A percentile compares a stretch with the other conserved stretches of the same genome.
These are phyloP conservation scores for Salix koriyanagi DNA, from an alignment of 345 rosid species.

Conservation along the genomic window DNA sequence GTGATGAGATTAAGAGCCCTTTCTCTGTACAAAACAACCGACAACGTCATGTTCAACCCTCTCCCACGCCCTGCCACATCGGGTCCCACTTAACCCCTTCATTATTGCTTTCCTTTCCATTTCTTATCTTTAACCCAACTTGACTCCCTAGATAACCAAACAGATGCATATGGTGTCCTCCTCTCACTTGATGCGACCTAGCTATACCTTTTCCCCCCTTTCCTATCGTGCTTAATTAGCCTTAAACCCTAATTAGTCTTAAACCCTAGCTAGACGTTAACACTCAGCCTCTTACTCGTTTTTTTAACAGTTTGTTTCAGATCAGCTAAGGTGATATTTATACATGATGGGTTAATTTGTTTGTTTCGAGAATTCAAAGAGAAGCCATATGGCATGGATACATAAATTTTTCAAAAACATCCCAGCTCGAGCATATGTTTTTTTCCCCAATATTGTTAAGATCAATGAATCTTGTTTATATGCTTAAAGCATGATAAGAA, in stretches of 20 bases:
- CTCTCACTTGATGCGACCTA: slow-evolving; percentile 26
- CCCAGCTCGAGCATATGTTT: too few species aligned
- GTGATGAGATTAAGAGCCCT: neutral
- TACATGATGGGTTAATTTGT: too few species aligned
- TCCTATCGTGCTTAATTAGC: too few species aligned
- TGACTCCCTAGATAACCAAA: slow-evolving; percentile 31
- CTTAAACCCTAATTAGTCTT: too few species aligned
- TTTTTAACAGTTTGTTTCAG: neutral
- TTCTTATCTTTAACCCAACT: slow-evolving; percentile 27
- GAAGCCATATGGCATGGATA: too few species aligned
- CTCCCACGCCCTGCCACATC: slow-evolving; percentile 86
- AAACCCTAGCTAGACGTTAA: too few species aligned
- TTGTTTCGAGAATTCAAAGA: too few species aligned
- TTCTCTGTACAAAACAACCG: slow-evolving; percentile 59
- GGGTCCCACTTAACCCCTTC: slow-evolving; percentile 54
- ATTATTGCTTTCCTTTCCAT: slow-evolving; percentile 47
- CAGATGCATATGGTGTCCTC: slow-evolving; percentile 8
- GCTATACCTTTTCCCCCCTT: neutral
- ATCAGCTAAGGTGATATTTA: too few species aligned
- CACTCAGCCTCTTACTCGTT: too few species aligned
- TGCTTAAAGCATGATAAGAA: neutral
- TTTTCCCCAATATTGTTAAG: too few species aligned
- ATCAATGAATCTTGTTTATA: neutral
- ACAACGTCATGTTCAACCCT: slow-evolving; percentile 97
- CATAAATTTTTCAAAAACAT: too few species aligned